Base-by-base conservation (phyloP, 345 rosid species). In the Orychophragmus violaceus region DNA sequence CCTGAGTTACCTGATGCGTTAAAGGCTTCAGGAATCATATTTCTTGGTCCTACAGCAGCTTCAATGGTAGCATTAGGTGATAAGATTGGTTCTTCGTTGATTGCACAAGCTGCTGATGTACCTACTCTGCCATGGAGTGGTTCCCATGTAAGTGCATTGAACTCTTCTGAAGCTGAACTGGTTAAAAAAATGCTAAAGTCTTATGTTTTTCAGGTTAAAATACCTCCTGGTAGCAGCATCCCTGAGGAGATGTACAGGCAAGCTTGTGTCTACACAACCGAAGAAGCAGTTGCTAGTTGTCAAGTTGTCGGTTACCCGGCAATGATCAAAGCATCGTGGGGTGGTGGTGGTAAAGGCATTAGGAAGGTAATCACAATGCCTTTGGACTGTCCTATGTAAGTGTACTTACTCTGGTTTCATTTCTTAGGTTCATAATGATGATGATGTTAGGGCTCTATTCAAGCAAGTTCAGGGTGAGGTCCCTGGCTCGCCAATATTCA, bases 261-360 rank as follows among this genome's bases (percentile, higher is more conserved):
- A 81, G 99, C 99, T 32, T 95, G 99, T 79, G 97, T 95, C 14
- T 72, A 82, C 79, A 91, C 99, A 29, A 95, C 99, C 19, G 99
- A 91, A 79, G 99, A 95, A 79, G 99, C 96, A 11, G 82, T 91
- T 80, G 90, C 90, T 51, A 95, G 99, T 72, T 95, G 97, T 80
- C 95, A 88, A 79, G 83, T 95, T 74, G 91, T 95, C 33, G 99
- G 99, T 75, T 95, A 95, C 81, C 99, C 99, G 54, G 96, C 99
- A 76, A 95, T 95, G 99, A 95, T 91, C 81, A 95, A 95, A 88
- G 99, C 99, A 45, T 95, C 99, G 0, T 95, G 99, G 99, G 99
- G 99, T 62, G 99, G 99, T 30, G 99, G 99, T 29, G 99, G 99
- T 69, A 91, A 95, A 85, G 99, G 99, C 65, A 95, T 95, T 72